These are phyloP conservation scores for Erodium moschatum DNA, from an alignment of 441 rosid species.

Conservation along the genomic window DNA sequence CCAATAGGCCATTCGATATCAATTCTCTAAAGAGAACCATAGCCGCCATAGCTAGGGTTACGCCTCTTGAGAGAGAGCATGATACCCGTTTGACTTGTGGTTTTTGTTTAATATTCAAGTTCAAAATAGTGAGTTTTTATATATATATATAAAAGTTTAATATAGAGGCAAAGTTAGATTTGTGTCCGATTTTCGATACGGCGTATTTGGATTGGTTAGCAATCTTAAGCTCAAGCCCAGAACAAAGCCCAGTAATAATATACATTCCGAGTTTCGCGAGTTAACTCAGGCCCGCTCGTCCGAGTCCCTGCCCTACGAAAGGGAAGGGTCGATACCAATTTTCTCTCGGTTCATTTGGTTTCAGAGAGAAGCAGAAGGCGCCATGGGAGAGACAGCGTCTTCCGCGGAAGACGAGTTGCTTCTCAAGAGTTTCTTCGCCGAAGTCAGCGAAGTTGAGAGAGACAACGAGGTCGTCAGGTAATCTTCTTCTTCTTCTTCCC, in stretches of 20 bases:
- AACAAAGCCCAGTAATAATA: not conserved
- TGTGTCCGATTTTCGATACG: too few relatives aligned
- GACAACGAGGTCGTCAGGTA: constrained; percentile 28
- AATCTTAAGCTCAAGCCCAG: not conserved
- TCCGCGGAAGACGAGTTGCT: constrained; percentile 21
- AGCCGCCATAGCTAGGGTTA: too few relatives aligned
- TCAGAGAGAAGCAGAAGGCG: not conserved
- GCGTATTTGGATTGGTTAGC: too few relatives aligned
- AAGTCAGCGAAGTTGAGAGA: constrained; percentile 28
- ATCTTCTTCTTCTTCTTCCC: not conserved
- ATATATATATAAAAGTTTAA: too few relatives aligned
- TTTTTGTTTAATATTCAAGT: too few relatives aligned
- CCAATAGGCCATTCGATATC: too few relatives aligned
- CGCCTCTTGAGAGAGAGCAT: too few relatives aligned
- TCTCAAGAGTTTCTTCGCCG: constrained; percentile 28
- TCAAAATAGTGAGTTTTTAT: too few relatives aligned
- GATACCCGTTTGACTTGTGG: too few relatives aligned
- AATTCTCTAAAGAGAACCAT: too few relatives aligned
- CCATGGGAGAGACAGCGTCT: constrained; percentile 6
- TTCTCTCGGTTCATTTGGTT: too few relatives aligned
- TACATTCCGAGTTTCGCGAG: not conserved
- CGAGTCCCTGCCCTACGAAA: constrained; percentile 5
- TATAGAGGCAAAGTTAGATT: too few relatives aligned
- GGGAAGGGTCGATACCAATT: not conserved
- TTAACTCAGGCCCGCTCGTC: not conserved